Conservation (phyloP, 2,329 filamentous ascomycete species). For the Penicillium brasilianum region DNA sequence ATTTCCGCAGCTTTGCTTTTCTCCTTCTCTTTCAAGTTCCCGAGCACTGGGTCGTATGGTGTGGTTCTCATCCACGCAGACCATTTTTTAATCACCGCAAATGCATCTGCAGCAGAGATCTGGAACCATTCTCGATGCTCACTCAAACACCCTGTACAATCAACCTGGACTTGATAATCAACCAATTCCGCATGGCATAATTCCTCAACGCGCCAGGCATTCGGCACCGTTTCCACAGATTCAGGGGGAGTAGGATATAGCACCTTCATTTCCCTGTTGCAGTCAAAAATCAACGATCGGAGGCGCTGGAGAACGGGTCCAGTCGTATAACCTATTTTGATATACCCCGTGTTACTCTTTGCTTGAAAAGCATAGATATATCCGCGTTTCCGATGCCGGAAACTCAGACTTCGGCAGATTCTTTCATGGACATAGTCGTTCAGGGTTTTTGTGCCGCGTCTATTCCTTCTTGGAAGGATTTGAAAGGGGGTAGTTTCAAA, state of each 20-base stretch:
- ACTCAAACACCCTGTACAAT: slow-evolving; percentile 13
- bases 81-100: slow-evolving; percentile 15
- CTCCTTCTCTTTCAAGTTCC: slow-evolving; percentile 8
- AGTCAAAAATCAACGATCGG: slow-evolving; percentile 5
- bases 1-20: slow-evolving; percentile 1
- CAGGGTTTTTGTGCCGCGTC: background rate
- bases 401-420: background rate
- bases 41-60: slow-evolving; percentile 8
- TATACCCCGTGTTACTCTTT: slow-evolving; percentile 1
- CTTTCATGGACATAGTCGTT: background rate
- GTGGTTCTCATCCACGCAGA: slow-evolving; percentile 11
- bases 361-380: slow-evolving; percentile 12
- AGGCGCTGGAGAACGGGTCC: slow-evolving; percentile 1
- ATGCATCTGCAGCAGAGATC: slow-evolving; percentile 8
- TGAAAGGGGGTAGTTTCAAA: background rate
- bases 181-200: slow-evolving; percentile 15
- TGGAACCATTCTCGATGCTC: slow-evolving; percentile 16
- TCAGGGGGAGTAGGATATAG: slow-evolving; percentile 11
- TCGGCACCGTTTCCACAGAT: slow-evolving; percentile 1
- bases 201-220: slow-evolving; percentile 12
- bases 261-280: slow-evolving; percentile 10
- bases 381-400: background rate
- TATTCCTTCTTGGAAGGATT: background rate
- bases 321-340: slow-evolving; percentile 18
- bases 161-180: slow-evolving; percentile 3